phyloP scores from a whole-genome alignment of 1,284 basidiomycete species.

The Rhizoctonia solani region DNA sequence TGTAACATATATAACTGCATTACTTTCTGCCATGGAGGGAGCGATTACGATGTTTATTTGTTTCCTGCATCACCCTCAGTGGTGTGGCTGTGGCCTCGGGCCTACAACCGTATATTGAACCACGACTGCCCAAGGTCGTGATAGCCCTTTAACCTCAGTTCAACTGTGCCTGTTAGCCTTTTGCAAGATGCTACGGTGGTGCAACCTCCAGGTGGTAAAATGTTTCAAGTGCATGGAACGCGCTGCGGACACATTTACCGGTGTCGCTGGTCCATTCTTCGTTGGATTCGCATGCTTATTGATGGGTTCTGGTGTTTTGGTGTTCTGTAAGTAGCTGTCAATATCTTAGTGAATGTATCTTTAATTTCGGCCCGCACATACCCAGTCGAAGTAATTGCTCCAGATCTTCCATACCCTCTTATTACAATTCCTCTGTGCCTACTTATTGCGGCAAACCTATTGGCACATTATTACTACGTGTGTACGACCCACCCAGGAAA shows the following conservation, averaged over 20 bases:
- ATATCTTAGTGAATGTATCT: conserved; percentile 8
- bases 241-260: conserved; percentile 78
- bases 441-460: conserved; percentile 77
- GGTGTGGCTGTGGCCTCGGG: conserved; percentile 10
- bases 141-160: too few species aligned
- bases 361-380: conserved; percentile 24
- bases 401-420: conserved; percentile 56
- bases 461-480: conserved; percentile 82
- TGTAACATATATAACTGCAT: conserved; percentile 3
- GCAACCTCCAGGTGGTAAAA: conserved; percentile 29
- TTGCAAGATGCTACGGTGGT: conserved; percentile 24
- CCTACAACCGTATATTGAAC: background rate
- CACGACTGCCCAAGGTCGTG: too few species aligned
- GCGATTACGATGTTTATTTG: background rate
- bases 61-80: too few species aligned
- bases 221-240: conserved; percentile 78
- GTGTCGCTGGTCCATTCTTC: conserved; percentile 89
- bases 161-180: background rate
- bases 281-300: conserved; percentile 76
- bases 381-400: conserved; percentile 74
- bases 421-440: conserved; percentile 68
- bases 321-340: conserved; percentile 72
- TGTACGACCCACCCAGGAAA: conserved; percentile 79
- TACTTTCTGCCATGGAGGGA: background rate
- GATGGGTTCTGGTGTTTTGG: conserved; percentile 67